Evolutionary conservation across 2,329 filamentous ascomycete species (phyloP).

Genomic region (Colletotrichum sp.): DNA sequence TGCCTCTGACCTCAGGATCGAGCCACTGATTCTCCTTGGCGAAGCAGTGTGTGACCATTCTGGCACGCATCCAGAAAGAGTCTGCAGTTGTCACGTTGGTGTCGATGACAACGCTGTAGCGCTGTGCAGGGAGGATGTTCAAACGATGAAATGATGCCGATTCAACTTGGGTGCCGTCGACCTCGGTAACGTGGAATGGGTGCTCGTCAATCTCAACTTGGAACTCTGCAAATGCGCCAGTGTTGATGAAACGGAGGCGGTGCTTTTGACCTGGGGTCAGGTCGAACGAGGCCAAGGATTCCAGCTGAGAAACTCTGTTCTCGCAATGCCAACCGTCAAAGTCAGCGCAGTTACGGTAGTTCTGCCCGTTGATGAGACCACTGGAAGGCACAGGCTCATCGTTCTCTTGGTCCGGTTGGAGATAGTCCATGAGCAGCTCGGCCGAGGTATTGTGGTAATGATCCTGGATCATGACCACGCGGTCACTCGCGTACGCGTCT

Average conservation of each 20-base stretch:
- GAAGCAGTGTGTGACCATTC: slow-evolving; percentile 45
- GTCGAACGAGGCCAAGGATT: slow-evolving; percentile 35
- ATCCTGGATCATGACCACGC: slow-evolving; percentile 72
- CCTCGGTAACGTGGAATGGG: slow-evolving; percentile 67
- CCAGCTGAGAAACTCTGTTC: slow-evolving; percentile 18
- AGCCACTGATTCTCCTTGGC: slow-evolving; percentile 33
- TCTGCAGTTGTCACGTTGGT: slow-evolving; percentile 58
- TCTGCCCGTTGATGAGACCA: slow-evolving; percentile 65
- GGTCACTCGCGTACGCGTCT: slow-evolving; percentile 46
- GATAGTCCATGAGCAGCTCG: slow-evolving; percentile 57
- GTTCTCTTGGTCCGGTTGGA: slow-evolving; percentile 57
- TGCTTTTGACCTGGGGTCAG: slow-evolving; percentile 63
- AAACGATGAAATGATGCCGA: slow-evolving; percentile 64
- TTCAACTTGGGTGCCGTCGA: slow-evolving; percentile 71
- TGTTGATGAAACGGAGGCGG: slow-evolving; percentile 71
- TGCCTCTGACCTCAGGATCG: slow-evolving; percentile 31
- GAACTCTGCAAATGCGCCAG: slow-evolving; percentile 74
- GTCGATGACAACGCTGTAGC: slow-evolving; percentile 71
- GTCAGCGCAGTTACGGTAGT: slow-evolving; percentile 36
- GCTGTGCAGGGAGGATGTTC: slow-evolving; percentile 72
- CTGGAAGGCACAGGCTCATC: slow-evolving; percentile 72
- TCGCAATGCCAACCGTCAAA: slow-evolving; percentile 50
- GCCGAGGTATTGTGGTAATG: slow-evolving; percentile 70
- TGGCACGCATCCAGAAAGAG: slow-evolving; percentile 69
- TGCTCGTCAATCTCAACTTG: slow-evolving; percentile 76